Conservation (phyloP, 257 asterid genomes). For the Solanum sitiens region DNA sequence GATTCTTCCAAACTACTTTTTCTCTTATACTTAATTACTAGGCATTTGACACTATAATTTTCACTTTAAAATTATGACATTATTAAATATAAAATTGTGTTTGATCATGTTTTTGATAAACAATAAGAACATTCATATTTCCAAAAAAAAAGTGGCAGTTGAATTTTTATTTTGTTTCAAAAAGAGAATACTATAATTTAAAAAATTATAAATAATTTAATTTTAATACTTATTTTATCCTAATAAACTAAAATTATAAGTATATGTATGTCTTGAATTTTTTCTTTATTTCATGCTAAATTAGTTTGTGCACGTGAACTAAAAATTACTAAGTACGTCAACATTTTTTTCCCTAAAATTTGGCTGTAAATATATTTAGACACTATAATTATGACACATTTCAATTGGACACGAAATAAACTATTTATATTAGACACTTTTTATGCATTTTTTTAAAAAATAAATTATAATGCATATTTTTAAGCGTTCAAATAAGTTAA, state of each 20-base stretch:
- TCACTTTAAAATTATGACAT: not conserved
- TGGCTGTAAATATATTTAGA: not conserved
- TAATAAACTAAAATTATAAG: not conserved
- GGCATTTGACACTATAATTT: not conserved
- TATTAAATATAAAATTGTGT: not conserved
- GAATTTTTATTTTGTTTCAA: not conserved
- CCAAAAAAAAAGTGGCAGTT: not conserved
- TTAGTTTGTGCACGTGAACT: not conserved
- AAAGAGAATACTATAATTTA: not conserved
- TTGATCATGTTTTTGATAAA: not conserved
- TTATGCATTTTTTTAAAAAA: not conserved
- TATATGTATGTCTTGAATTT: not conserved
- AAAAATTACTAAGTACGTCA: not conserved
- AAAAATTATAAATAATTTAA: not conserved
- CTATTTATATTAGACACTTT: not conserved
- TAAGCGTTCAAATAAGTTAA: not conserved
- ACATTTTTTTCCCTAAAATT: not conserved
- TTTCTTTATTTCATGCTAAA: not conserved
- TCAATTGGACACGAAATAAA: not conserved
- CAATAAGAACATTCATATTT: not conserved
- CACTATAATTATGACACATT: not conserved
- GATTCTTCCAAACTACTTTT: not conserved
- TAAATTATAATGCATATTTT: not conserved
- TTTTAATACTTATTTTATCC: not conserved
- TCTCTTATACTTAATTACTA: not conserved